These are phyloP conservation scores for Fraxinus sp. DNA, from an alignment of 305 asterid genomes.

Conservation along the genomic window DNA sequence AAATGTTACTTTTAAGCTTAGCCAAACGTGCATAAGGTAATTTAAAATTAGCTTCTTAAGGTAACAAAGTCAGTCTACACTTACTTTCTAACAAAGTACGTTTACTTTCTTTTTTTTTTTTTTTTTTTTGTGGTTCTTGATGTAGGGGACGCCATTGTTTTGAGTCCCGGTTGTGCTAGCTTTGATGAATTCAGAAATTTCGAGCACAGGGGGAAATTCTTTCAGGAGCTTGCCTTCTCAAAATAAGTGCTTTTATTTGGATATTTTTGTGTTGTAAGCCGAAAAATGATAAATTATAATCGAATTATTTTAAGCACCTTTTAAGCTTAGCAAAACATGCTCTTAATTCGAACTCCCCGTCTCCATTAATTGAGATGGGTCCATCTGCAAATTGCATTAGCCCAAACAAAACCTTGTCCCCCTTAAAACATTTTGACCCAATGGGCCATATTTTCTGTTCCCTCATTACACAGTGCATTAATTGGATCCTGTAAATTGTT, in stretches of 20 bases:
- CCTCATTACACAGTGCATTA: background rate
- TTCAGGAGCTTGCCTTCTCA: conserved; percentile 35
- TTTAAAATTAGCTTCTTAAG: background rate
- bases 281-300: no score
- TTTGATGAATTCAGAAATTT: conserved; percentile 44
- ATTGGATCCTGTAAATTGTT: background rate
- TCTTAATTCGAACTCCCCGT: background rate
- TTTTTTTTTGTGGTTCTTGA: background rate
- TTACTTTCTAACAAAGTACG: background rate
- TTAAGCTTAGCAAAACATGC: background rate
- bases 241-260: background rate
- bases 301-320: background rate
- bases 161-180: conserved; percentile 44
- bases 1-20: background rate
- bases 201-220: conserved; percentile 39
- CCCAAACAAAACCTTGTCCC: background rate
- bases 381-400: background rate
- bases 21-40: background rate
- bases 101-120: background rate
- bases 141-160: conserved; percentile 40
- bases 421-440: background rate
- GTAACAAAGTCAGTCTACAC: background rate
- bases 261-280: background rate
- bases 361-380: background rate
- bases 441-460: background rate